phyloP scores from a whole-genome alignment of 805 yeast genomes.

The Hanseniaspora occidentalis region DNA sequence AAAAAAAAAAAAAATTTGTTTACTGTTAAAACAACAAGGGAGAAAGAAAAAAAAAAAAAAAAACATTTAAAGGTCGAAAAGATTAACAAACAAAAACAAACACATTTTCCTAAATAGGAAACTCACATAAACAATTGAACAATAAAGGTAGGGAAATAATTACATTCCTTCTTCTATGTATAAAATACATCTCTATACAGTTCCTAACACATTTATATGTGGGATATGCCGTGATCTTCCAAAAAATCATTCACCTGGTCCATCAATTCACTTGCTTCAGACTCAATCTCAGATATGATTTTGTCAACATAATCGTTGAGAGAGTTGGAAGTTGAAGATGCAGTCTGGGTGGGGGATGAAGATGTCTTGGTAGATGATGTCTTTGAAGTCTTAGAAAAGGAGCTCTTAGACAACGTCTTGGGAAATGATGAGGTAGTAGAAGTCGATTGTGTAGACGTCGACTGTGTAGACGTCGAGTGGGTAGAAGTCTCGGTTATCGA shows the following conservation, averaged over 20 bases:
- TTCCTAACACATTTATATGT: not conserved
- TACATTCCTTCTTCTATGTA: too few relatives aligned
- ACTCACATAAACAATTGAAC: too few relatives aligned
- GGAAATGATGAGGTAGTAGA: not conserved
- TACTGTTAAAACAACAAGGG: too few relatives aligned
- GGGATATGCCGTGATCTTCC: not conserved
- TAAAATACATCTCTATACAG: not conserved
- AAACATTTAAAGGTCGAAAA: too few relatives aligned
- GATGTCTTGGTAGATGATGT: not conserved
- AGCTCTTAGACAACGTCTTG: not conserved
- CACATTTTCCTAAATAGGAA: too few relatives aligned
- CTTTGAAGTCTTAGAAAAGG: too few relatives aligned
- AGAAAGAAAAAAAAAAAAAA: conserved; percentile 40
- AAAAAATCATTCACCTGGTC: not conserved
- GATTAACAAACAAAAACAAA: too few relatives aligned
- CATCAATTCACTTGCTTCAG: not conserved
- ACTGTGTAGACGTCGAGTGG: too few relatives aligned
- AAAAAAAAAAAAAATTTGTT: conserved; percentile 31
- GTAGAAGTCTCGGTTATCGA: too few relatives aligned
- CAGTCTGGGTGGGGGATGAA: not conserved
- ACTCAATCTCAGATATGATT: not conserved
- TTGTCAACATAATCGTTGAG: not conserved
- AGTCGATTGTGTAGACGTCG: not conserved
- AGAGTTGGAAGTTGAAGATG: not conserved
- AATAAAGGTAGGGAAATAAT: too few relatives aligned